These are phyloP conservation scores for Chlamydomonas reinhardtii DNA, from an alignment of 163 green algal genomes.

Conservation along the genomic window DNA sequence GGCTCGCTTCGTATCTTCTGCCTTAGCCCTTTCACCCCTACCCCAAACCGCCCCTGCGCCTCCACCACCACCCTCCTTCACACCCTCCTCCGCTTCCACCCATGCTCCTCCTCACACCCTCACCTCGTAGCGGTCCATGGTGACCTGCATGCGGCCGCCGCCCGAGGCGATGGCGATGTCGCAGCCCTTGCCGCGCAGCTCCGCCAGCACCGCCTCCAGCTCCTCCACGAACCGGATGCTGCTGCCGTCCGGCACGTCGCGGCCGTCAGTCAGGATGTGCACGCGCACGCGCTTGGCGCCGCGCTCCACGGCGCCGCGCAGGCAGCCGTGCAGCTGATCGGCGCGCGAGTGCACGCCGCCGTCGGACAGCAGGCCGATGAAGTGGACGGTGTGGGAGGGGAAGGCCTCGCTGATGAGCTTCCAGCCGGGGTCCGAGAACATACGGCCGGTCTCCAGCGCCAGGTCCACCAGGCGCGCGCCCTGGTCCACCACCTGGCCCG, in stretches of 20 bases:
- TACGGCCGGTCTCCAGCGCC: conserved; percentile 81
- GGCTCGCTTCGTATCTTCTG: neutral
- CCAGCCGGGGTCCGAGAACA: conserved; percentile 89
- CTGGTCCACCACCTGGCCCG: conserved; percentile 93
- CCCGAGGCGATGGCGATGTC: conserved; percentile 93
- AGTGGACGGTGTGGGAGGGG: conserved; percentile 88
- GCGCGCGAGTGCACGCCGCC: conserved; percentile 94
- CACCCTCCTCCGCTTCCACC: neutral
- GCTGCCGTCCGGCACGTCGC: conserved; percentile 92
- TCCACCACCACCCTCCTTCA: neutral
- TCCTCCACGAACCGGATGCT: conserved; percentile 81
- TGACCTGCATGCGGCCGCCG: conserved; percentile 93
- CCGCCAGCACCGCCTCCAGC: conserved; percentile 80
- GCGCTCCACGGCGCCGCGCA: conserved; percentile 76
- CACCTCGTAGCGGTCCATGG: conserved; percentile 95
- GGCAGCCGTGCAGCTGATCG: conserved; percentile 81
- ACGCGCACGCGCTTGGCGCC: conserved; percentile 90
- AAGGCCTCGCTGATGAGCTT: conserved; percentile 84
- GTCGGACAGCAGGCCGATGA: conserved; percentile 95
- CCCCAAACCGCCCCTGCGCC: no score
- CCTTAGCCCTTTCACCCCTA: no score
- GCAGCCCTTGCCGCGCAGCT: conserved; percentile 58
- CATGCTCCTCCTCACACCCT: neutral
- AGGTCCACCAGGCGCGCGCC: conserved; percentile 92
- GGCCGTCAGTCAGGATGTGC: conserved; percentile 95